Conservation (phyloP, 78 protist species). For the Planoprotostelium fungivorum region DNA sequence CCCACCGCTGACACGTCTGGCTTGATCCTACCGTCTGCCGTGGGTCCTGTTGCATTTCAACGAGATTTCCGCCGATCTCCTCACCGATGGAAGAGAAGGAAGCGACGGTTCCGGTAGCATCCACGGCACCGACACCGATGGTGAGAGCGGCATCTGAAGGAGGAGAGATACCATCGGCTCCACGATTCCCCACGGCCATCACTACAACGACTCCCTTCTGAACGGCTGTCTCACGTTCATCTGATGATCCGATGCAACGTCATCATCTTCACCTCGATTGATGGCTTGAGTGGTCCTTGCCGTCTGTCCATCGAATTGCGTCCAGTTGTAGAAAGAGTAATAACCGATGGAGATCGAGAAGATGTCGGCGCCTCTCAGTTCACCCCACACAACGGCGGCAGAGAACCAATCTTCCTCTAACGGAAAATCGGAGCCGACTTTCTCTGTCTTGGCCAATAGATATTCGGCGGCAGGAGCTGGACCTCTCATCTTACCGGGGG, state of each 20-base stretch:
- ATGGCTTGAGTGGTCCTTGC: background rate
- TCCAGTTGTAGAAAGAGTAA: constrained; percentile 15
- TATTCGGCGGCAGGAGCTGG: constrained; percentile 15
- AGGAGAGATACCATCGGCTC: constrained; percentile 7
- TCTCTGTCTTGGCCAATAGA: constrained; percentile 30
- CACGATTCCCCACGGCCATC: constrained; percentile 31
- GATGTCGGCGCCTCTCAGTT: constrained; percentile 19
- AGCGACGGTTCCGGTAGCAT: background rate
- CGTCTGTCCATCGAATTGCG: constrained; percentile 32
- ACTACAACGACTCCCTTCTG: constrained; percentile 27
- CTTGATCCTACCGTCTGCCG: constrained; percentile 44
- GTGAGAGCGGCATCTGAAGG: constrained; percentile 19
- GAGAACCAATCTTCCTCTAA: constrained; percentile 43
- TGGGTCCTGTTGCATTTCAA: constrained; percentile 8
- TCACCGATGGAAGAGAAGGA: constrained; percentile 24
- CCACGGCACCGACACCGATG: constrained; percentile 32
- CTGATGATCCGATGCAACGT: background rate
- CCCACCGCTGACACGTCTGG: constrained; percentile 40
- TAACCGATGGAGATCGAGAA: constrained; percentile 34
- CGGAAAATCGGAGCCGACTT: constrained; percentile 21
- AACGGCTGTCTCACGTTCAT: constrained; percentile 22
- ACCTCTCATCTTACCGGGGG: constrained; percentile 45
- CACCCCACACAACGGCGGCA: constrained; percentile 52
- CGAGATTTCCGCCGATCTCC: background rate
- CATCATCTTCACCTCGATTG: background rate